Base-by-base conservation (phyloP, 371 early-diverging fungal species). In the Rhizopus arrhizus region DNA sequence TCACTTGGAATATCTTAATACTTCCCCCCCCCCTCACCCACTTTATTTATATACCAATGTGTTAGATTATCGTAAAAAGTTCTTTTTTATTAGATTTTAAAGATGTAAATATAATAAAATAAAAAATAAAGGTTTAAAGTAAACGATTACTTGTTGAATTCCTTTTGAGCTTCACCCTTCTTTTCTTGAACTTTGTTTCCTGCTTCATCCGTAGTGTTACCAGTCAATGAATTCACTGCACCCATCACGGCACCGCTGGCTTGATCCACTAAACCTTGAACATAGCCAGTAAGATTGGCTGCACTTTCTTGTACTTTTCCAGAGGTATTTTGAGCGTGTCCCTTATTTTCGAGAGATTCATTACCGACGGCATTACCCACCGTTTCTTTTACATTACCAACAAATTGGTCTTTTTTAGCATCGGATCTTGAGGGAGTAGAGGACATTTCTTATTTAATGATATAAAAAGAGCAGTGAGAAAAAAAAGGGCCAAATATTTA, bases 1-100 rank as follows among this genome's bases (percentile, higher is more conserved):
- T 65, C 82, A 15, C 67, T 86, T 9, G 82, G 78, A 45, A 76
- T 82, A 29, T 77, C 77, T 52, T 77, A 65, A 56, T 33, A 34
- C n/a, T 41, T 32, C 28, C 53, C 3, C 38, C 22, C 9, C 34
- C 53, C 10, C 43, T 13, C 15, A 43, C 15, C 6, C 12, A 48
- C 12, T 38, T 22, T 38, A 38, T 38, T 11, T 38, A 38, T 13
- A 38, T 38, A 22, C 22, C 22, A 22, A 22, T 22, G 22, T 22
- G 22, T 22, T 22, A 22, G 22, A 22, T 22, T 22, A 22, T 22
- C 22, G 22, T 22, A 22, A 22, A 22, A 22, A 22, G 22, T 22
- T 22, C 22, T 22, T 22, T 22, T 22, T 22, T 22, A 22, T 22
- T 22, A 22, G 22, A 22, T 22, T 22, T 22, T 22, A 22, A 22